Evolutionary conservation across 2,329 filamentous ascomycete genomes (phyloP).

Genomic region (Keithomyces neogunnii): DNA sequence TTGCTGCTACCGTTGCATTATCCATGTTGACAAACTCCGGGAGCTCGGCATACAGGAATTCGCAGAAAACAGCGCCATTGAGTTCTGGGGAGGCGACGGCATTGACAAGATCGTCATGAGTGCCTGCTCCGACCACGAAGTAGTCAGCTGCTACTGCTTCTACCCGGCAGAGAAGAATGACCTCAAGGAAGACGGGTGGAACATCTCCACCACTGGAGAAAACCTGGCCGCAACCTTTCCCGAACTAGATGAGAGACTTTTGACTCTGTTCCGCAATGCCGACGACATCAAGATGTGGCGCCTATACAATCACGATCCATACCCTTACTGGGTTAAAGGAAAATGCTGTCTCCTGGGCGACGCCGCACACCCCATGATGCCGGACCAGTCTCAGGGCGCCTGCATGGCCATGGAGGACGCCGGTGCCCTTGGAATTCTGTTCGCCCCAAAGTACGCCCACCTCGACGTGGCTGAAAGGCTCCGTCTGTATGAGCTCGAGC

Average conservation of each 20-base stretch:
- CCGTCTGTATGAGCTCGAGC: slow-evolving; percentile 37
- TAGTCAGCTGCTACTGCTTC: slow-evolving; percentile 60
- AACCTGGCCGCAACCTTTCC: slow-evolving; percentile 50
- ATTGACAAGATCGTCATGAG: slow-evolving; percentile 56
- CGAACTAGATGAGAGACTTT: slow-evolving; percentile 45
- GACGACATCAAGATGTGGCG: slow-evolving; percentile 54
- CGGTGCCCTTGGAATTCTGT: slow-evolving; percentile 49
- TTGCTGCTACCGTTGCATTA: slow-evolving; percentile 53
- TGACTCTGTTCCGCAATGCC: slow-evolving; percentile 45
- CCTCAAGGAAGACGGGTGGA: slow-evolving; percentile 48
- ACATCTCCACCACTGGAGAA: slow-evolving; percentile 38
- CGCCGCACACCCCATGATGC: slow-evolving; percentile 62
- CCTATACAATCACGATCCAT: slow-evolving; percentile 36
- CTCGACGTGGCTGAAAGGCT: slow-evolving; percentile 35
- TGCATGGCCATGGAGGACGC: slow-evolving; percentile 60
- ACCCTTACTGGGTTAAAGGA: slow-evolving; percentile 39
- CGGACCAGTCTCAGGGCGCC: slow-evolving; percentile 57
- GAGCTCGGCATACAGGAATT: slow-evolving; percentile 49
- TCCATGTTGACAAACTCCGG: slow-evolving; percentile 43
- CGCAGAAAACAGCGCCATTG: slow-evolving; percentile 45
- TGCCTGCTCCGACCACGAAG: slow-evolving; percentile 51
- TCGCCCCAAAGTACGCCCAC: slow-evolving; percentile 29
- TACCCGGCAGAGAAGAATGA: slow-evolving; percentile 51
- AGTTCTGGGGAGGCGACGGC: slow-evolving; percentile 59
- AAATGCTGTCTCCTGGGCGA: slow-evolving; percentile 50